phyloP scores from a whole-genome alignment of 2,329 filamentous ascomycete species.

The Mycosphaerella sp. region DNA sequence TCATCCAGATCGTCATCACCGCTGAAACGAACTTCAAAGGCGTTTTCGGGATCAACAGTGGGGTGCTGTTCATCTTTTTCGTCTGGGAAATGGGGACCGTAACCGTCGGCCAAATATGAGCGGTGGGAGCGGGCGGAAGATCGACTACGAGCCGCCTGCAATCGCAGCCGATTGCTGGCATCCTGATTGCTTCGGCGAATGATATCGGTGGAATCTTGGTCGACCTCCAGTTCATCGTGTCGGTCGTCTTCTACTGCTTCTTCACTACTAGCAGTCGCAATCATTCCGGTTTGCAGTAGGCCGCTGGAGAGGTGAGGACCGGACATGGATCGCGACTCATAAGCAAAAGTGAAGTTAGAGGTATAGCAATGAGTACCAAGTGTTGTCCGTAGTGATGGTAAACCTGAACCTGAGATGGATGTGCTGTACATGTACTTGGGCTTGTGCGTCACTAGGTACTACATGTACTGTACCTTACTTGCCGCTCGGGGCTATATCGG shows the following conservation, averaged over 20 bases:
- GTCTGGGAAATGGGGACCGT: conserved; percentile 13
- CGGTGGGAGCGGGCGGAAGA: conserved; percentile 28
- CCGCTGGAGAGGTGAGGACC: too few species aligned
- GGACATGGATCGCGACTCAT: too few species aligned
- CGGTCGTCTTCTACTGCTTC: conserved; percentile 1
- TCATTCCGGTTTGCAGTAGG: neutral
- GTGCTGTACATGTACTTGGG: too few species aligned
- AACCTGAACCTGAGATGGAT: too few species aligned
- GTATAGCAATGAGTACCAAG: too few species aligned
- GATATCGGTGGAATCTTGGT: neutral
- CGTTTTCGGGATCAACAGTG: conserved; percentile 32
- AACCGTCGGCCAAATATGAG: conserved; percentile 29
- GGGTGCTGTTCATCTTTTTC: conserved; percentile 8
- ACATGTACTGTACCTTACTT: too few species aligned
- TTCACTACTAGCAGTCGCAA: neutral
- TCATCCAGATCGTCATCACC: conserved; percentile 65
- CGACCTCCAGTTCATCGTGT: neutral
- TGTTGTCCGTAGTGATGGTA: too few species aligned
- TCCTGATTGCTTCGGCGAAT: neutral
- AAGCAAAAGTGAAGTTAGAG: too few species aligned
- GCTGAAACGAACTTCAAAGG: conserved; percentile 69
- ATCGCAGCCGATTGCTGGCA: neutral
- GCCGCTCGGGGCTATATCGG: too few species aligned
- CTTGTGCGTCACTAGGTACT: too few species aligned
- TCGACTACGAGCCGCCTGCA: conserved; percentile 16